Evolutionary conservation across 768 basidiomycete species (phyloP).

Genomic region (Basidioascus undulatus): DNA sequence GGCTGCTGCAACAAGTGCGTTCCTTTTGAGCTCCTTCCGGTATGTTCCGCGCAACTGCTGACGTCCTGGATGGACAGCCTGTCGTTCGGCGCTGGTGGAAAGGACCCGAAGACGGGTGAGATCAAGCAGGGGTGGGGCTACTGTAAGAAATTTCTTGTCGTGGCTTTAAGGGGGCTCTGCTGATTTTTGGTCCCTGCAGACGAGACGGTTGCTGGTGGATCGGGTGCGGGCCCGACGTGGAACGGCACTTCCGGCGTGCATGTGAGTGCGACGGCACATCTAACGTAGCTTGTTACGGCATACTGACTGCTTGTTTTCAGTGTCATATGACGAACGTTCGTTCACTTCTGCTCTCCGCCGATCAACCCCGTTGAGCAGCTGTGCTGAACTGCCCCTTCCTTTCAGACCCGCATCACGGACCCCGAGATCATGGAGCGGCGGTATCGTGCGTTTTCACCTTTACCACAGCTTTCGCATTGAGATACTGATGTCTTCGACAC

Average conservation of each 20-base stretch:
- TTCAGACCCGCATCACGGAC: constrained; percentile 75
- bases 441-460: no score
- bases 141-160: constrained; percentile 32
- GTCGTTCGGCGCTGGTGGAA: constrained; percentile 75
- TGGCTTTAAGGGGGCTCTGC: neutral
- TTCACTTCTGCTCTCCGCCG: no score
- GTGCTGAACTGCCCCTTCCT: no score
- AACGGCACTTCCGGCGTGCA: constrained; percentile 83
- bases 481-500: no score
- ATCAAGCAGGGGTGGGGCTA: constrained; percentile 69
- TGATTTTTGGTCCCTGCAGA: neutral
- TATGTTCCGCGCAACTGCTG: neutral
- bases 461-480: no score
- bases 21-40: neutral
- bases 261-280: neutral
- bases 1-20: constrained; percentile 66
- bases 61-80: constrained; percentile 30
- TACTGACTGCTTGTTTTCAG: neutral
- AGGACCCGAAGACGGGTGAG: constrained; percentile 55
- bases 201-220: constrained; percentile 81
- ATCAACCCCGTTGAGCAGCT: no score
- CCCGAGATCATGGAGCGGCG: constrained; percentile 81
- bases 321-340: no score
- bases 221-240: constrained; percentile 72
- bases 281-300: no score